These are phyloP conservation scores for Calonectria montana DNA, from an alignment of 2,329 filamentous ascomycete genomes.

Conservation along the genomic window DNA sequence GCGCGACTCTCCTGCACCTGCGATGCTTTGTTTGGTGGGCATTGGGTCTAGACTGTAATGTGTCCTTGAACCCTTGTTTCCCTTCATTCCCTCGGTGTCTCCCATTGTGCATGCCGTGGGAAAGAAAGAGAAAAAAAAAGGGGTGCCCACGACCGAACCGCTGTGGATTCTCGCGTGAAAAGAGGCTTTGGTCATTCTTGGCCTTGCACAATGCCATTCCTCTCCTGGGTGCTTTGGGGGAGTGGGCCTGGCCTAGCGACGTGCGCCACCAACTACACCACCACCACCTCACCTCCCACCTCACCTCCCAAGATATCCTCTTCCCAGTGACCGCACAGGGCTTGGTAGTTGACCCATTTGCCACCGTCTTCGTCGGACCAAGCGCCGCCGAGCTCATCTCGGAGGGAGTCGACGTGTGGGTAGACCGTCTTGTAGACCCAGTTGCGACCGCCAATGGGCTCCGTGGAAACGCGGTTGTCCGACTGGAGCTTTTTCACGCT, in stretches of 20 bases:
- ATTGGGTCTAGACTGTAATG: not conserved
- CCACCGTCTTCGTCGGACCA: constrained; percentile 32
- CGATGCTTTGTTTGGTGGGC: too few relatives aligned
- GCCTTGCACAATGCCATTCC: not conserved
- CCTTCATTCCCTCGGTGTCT: not conserved
- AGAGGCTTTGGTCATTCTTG: not conserved
- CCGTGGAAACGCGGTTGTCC: constrained; percentile 9
- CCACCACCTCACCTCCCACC: too few relatives aligned
- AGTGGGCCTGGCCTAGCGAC: too few relatives aligned
- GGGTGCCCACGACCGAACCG: not conserved
- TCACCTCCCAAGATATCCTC: constrained; percentile 40
- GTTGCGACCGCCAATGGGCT: constrained; percentile 21
- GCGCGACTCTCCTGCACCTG: too few relatives aligned
- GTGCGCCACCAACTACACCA: too few relatives aligned
- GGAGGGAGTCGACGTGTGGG: constrained; percentile 17
- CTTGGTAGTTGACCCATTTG: constrained; percentile 41
- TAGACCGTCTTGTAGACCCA: constrained; percentile 28
- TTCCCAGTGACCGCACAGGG: constrained; percentile 43
- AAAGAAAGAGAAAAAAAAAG: not conserved
- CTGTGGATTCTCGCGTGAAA: not conserved
- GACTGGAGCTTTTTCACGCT: constrained; percentile 18
- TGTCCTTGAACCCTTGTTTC: not conserved
- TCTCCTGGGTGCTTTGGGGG: not conserved
- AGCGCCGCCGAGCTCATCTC: constrained; percentile 34
- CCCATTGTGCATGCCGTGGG: not conserved